phyloP scores from a whole-genome alignment of 257 asterid genomes.

The Coffea eugenioides region DNA sequence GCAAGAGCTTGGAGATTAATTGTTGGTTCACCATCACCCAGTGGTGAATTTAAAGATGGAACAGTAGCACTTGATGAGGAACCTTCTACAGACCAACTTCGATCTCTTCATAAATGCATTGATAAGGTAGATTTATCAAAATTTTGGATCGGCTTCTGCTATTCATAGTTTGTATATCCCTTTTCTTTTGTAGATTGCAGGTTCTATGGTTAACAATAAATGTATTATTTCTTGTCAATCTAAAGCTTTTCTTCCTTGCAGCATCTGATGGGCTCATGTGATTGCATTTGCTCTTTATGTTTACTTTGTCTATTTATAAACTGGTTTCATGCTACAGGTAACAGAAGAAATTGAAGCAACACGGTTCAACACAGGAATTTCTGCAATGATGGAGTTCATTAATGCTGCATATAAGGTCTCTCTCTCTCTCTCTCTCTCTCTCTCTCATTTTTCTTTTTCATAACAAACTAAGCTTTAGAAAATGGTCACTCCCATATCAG shows the following conservation, averaged over 20 bases:
- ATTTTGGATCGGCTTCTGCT: not conserved
- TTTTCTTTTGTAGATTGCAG: not conserved
- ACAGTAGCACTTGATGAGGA: conserved; percentile 57
- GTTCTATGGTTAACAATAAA: not conserved
- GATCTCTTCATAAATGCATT: conserved; percentile 81
- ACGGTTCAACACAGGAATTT: conserved; percentile 94
- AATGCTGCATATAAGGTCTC: conserved; percentile 91
- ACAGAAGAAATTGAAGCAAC: conserved; percentile 93
- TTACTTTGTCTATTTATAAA: not conserved
- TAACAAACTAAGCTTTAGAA: too few relatives aligned
- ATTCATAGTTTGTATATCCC: conserved; percentile 2
- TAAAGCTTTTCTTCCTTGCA: not conserved
- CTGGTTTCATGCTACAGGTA: conserved; percentile 46
- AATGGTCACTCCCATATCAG: too few relatives aligned
- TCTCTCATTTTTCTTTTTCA: not conserved
- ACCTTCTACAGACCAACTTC: conserved; percentile 79
- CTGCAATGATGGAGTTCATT: conserved; percentile 98
- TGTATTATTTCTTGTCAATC: not conserved
- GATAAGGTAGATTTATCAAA: conserved; percentile 47
- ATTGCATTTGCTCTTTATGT: not conserved
- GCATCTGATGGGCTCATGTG: not conserved
- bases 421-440: not conserved
- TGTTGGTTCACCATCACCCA: conserved; percentile 71
- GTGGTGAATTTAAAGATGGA: conserved; percentile 65
- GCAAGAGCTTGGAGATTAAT: conserved; percentile 92